phyloP scores from a whole-genome alignment of 345 rosid genomes.

The Eucalyptus globulus region DNA sequence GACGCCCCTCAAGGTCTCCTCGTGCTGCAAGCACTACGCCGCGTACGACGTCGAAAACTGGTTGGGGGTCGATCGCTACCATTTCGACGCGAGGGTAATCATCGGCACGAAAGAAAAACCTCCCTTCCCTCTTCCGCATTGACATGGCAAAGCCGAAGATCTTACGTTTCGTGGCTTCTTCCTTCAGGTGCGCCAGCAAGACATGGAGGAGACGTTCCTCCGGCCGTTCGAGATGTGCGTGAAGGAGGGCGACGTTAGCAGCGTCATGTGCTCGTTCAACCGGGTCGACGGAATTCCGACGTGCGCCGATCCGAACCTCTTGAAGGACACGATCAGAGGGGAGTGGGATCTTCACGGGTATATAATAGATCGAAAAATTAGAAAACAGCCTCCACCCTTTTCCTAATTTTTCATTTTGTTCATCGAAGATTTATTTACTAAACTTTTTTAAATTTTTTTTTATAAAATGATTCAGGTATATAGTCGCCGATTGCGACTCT shows the following conservation, averaged over 20 bases:
- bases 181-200: constrained; percentile 16
- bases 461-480: constrained; percentile 12
- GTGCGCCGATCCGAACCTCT: constrained; percentile 26
- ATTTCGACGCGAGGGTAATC: constrained; percentile 12
- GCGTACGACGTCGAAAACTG: constrained; percentile 32
- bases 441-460: background rate
- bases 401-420: background rate
- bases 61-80: constrained; percentile 12
- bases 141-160: too few species aligned
- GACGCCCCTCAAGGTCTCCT: constrained; percentile 32
- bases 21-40: constrained; percentile 32
- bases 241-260: constrained; percentile 33
- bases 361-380: too few species aligned
- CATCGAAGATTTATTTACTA: background rate
- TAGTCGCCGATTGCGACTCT: constrained; percentile 50
- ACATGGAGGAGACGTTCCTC: constrained; percentile 18
- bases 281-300: constrained; percentile 29
- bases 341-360: constrained; percentile 55
- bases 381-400: background rate
- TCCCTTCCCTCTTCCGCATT: background rate
- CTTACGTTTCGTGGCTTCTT: background rate
- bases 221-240: constrained; percentile 32
- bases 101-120: background rate
- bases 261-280: constrained; percentile 40
- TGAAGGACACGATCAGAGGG: constrained; percentile 18